Base-by-base conservation (phyloP, 2,329 filamentous ascomycete species). In the Knoxdaviesia proteae region DNA sequence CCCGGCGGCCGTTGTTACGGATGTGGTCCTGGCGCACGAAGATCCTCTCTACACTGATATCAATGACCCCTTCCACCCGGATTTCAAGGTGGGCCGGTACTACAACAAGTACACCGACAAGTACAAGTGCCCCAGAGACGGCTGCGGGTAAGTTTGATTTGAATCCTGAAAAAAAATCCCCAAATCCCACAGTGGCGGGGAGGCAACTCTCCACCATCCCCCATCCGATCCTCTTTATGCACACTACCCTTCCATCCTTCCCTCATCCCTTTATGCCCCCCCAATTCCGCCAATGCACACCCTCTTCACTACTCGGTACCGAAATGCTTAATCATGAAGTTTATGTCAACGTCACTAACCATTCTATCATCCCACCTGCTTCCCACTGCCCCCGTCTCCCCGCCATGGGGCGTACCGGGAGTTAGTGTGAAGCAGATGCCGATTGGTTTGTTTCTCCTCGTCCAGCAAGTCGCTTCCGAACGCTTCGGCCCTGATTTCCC, bases 61-160 rank as follows among this genome's bases (percentile, higher is more conserved):
- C 4, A 43, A 59, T 34, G 62, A 77, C 44, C 73, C 74, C 0
- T 48, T 59, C 4, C 59, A 63, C 41, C 54, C 54, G 0, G 55
- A 59, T 7, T 77, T 70, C 54, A 61, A 67, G 37, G 54, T 61
- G 1, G 54, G 59, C 2, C 55, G 57, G 5, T 77, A 74, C 57
- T 63, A 53, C 44, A 57, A 65, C 36, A 42, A 54, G 0, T 53
- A 62, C 32, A 56, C 60, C 1, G 52, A 57, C 39, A 60, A 57
- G 40, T 80, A 63, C 56, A 59, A 55, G 43, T 80, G 75, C 43
- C 74, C 74, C 0, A 63, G 68, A 44, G 47, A 49, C 1, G 49
- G 53, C 3, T 79, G 75, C 63, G 56, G 58, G 63, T 71, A 58
- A 59, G 61, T 55, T 20, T 20, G 20, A 20, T 20, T 20, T 20